These are phyloP conservation scores for Vanrija sp. DNA, from an alignment of 1,284 basidiomycete genomes.

Conservation along the genomic window DNA sequence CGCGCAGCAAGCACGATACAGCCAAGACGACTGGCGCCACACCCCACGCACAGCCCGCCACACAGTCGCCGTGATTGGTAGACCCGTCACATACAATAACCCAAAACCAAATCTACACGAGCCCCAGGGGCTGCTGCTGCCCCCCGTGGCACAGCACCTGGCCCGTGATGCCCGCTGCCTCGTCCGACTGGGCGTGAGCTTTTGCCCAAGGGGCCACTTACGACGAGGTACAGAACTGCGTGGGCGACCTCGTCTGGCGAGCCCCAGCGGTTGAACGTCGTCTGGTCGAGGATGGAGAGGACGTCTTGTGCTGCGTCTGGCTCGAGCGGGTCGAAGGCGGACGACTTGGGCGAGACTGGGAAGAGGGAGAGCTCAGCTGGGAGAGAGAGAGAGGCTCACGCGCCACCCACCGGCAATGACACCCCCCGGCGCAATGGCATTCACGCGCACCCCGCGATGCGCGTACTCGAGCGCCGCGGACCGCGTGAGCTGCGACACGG, in stretches of 20 bases:
- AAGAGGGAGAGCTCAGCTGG: background rate
- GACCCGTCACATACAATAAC: no score
- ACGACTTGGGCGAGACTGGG: no score
- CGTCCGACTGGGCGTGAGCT: conserved; percentile 1
- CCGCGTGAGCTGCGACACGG: background rate
- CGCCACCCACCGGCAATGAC: conserved; percentile 2
- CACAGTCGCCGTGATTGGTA: no score
- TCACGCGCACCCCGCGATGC: conserved; percentile 1
- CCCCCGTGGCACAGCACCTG: conserved; percentile 4
- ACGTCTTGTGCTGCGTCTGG: background rate
- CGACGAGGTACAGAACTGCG: conserved; percentile 1
- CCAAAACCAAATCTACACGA: no score
- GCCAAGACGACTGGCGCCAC: no score
- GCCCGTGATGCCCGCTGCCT: conserved; percentile 4
- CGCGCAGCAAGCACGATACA: no score
- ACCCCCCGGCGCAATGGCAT: conserved; percentile 1
- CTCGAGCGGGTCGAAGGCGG: no score
- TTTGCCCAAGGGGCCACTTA: background rate
- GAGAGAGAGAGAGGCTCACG: background rate
- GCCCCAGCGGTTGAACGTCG: conserved; percentile 3
- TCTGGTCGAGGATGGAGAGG: background rate
- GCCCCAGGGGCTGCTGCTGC: background rate
- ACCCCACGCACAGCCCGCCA: no score
- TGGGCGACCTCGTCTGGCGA: conserved; percentile 2
- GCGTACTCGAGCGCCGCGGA: conserved; percentile 6